A percentile compares a stretch with the other conserved stretches of the same genome.
Conservation (phyloP, 164 flowering plant genomes). For the Annona cherimola region DNA sequence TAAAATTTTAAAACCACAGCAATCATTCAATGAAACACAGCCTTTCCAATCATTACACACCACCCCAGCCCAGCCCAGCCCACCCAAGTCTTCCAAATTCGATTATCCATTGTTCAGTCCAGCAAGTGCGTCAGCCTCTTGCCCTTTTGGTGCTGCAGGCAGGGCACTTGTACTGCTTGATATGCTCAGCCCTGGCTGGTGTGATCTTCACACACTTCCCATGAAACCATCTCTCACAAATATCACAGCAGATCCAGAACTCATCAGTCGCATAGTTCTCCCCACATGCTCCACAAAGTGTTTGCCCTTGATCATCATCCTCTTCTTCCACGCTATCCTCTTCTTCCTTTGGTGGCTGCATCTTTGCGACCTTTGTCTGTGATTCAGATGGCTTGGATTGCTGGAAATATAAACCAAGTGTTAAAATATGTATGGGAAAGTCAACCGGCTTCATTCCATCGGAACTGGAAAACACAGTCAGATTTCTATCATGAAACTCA, state of each 20-base stretch:
- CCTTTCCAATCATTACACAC: not conserved
- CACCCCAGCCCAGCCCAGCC: not conserved
- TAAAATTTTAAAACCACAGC: too few species aligned
- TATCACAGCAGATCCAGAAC: slow-evolving; percentile 82
- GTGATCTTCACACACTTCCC: slow-evolving; percentile 82
- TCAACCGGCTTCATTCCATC: too few species aligned
- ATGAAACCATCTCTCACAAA: slow-evolving; percentile 82
- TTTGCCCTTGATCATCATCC: slow-evolving; percentile 66
- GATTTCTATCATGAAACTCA: too few species aligned
- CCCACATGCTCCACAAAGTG: slow-evolving; percentile 74
- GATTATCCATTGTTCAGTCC: not conserved
- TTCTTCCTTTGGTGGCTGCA: slow-evolving; percentile 41
- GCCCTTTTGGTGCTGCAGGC: slow-evolving; percentile 71
- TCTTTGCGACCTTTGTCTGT: slow-evolving; percentile 36
- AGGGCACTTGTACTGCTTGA: slow-evolving; percentile 88
- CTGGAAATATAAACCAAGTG: slow-evolving; percentile 12
- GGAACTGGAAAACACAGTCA: too few species aligned
- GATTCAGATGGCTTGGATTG: slow-evolving; percentile 44
- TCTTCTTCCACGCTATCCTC: slow-evolving; percentile 49
- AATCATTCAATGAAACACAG: not conserved
- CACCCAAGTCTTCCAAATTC: not conserved
- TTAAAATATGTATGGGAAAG: not conserved
- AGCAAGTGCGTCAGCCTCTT: slow-evolving; percentile 22
- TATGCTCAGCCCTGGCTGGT: slow-evolving; percentile 81
- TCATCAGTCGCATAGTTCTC: slow-evolving; percentile 53